Evolutionary conservation across 305 asterid species (phyloP).

Genomic region (Solanum hybrid): DNA sequence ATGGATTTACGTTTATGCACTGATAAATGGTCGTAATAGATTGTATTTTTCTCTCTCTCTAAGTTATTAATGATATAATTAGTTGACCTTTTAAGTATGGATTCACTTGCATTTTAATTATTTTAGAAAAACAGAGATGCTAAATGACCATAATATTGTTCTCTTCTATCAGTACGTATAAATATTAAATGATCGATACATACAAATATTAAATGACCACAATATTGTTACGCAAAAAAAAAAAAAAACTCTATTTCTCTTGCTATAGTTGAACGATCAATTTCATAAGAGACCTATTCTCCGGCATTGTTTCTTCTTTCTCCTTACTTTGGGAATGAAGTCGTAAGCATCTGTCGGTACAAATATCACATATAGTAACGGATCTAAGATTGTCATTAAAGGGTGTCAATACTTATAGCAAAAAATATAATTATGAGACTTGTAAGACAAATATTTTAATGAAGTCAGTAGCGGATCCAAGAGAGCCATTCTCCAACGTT

Average conservation of each 20-base stretch:
- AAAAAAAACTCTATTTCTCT: neutral
- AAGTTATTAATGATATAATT: neutral
- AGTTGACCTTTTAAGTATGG: neutral
- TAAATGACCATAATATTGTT: too few species aligned
- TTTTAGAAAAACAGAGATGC: neutral
- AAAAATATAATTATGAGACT: too few species aligned
- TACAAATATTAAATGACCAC: too few species aligned
- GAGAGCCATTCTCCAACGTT: too few species aligned
- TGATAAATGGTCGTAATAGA: neutral
- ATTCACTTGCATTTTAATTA: neutral
- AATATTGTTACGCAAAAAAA: neutral
- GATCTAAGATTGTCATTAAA: too few species aligned
- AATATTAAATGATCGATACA: neutral
- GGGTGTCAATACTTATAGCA: too few species aligned
- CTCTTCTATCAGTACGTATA: neutral
- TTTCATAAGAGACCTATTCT: too few species aligned
- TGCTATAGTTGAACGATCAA: neutral
- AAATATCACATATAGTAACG: neutral
- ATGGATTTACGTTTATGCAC: too few species aligned
- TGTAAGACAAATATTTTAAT: too few species aligned
- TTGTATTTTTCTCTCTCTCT: too few species aligned
- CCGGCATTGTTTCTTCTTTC: rapidly evolving
- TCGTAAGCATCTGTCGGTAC: neutral
- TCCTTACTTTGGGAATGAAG: neutral
- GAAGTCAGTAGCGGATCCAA: too few species aligned